Evolutionary conservation across 2,329 filamentous ascomycete genomes (phyloP).

Genomic region (Neofusicoccum kwambonambiense): DNA sequence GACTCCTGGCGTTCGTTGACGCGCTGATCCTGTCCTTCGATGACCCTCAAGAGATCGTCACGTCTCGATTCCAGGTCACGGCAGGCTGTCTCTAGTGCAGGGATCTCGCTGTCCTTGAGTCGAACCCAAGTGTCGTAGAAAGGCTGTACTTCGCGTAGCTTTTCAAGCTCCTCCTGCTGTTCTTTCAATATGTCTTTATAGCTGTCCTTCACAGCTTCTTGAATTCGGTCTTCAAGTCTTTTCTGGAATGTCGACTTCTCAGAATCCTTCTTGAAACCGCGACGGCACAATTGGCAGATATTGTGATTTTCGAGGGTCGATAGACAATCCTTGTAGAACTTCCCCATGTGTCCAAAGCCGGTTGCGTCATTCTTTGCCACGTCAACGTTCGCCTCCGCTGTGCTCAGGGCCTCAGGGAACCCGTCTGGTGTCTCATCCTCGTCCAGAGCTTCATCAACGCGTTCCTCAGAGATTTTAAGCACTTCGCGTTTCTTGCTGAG

Average conservation of each 20-base stretch:
- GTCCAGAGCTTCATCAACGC: conserved; percentile 48
- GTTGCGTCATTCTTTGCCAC: conserved; percentile 62
- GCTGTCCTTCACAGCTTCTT: conserved; percentile 53
- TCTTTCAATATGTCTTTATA: conserved; percentile 63
- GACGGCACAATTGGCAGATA: conserved; percentile 73
- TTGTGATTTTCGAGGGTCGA: conserved; percentile 65
- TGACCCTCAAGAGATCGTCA: conserved; percentile 38
- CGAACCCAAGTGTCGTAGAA: conserved; percentile 74
- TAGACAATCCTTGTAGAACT: conserved; percentile 70
- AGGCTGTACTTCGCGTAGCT: conserved; percentile 54
- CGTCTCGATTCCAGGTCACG: conserved; percentile 47
- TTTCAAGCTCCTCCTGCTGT: conserved; percentile 57
- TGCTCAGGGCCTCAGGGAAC: conserved; percentile 53
- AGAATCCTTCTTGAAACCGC: conserved; percentile 61
- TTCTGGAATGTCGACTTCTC: conserved; percentile 64
- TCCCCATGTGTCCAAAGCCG: conserved; percentile 65
- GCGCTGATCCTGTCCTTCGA: conserved; percentile 64
- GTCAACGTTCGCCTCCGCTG: conserved; percentile 53
- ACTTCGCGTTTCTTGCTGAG: conserved; percentile 65
- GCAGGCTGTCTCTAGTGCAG: conserved; percentile 64
- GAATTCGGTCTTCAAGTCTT: conserved; percentile 61
- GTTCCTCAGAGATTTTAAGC: conserved; percentile 59
- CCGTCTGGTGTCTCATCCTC: conserved; percentile 36
- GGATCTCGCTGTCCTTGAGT: conserved; percentile 67
- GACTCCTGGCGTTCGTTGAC: conserved; percentile 63